Percentiles rank a stretch among this genome's conserved stretches.
Conservation (phyloP, 352 stramenopile genomes). For the Globisporangium perplexum region DNA sequence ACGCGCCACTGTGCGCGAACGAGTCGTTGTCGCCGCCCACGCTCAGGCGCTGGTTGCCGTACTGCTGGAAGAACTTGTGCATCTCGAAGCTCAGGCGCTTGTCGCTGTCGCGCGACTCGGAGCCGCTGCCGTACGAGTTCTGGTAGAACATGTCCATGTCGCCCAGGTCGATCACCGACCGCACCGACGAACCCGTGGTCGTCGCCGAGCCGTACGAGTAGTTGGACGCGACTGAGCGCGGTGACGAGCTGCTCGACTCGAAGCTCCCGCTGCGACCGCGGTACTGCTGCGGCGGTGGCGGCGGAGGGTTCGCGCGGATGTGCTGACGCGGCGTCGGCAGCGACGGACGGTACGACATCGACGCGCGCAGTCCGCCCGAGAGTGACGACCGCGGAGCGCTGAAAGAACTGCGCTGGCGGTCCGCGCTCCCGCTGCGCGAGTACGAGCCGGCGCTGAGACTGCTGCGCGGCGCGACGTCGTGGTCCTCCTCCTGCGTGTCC, state of each 20-base stretch:
- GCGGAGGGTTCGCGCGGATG: conserved; percentile 3
- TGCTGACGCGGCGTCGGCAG: conserved; percentile 9
- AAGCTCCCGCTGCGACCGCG: conserved; percentile 39
- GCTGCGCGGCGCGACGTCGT: conserved; percentile 30
- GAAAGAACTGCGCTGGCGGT: background rate
- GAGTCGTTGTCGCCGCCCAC: conserved; percentile 31
- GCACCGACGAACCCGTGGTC: conserved; percentile 57
- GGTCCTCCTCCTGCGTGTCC: conserved; percentile 32
- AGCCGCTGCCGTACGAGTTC: conserved; percentile 19
- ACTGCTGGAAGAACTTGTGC: conserved; percentile 69
- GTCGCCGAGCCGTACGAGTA: conserved; percentile 71
- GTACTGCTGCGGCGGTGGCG: conserved; percentile 9
- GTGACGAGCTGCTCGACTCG: conserved; percentile 54
- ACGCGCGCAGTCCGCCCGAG: conserved; percentile 14
- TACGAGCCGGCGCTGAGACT: conserved; percentile 33
- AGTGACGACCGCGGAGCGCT: conserved; percentile 33
- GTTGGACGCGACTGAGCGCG: conserved; percentile 66
- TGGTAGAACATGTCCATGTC: conserved; percentile 82
- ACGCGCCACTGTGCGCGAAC: conserved; percentile 37
- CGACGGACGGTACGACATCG: conserved; percentile 4
- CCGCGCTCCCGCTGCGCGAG: conserved; percentile 30
- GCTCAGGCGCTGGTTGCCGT: conserved; percentile 28
- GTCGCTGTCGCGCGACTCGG: conserved; percentile 30
- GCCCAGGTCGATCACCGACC: conserved; percentile 65
- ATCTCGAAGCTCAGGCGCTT: conserved; percentile 54